Conservation (phyloP, 2,329 filamentous ascomycete genomes). For the Rhynchosporium graminicola region DNA sequence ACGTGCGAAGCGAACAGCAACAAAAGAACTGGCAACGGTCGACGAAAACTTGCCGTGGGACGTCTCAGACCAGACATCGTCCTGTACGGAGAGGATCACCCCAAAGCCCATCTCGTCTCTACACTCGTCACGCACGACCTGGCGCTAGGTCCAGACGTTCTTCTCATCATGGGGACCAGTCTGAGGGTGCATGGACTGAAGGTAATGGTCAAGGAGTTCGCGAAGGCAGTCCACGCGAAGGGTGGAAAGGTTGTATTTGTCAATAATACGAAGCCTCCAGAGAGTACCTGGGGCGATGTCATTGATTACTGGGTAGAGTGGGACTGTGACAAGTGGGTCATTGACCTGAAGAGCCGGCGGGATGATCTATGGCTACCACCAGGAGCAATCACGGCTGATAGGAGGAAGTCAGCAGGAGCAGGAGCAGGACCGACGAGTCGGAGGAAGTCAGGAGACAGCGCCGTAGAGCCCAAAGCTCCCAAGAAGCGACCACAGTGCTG, state of each 20-base stretch:
- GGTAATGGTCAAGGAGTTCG: constrained; percentile 69
- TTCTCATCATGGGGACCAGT: constrained; percentile 71
- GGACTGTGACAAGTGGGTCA: constrained; percentile 75
- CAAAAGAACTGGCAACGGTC: constrained; percentile 63
- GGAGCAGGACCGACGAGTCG: constrained; percentile 24
- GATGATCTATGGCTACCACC: constrained; percentile 39
- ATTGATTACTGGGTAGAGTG: constrained; percentile 75
- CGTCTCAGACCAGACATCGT: constrained; percentile 72
- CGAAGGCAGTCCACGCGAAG: constrained; percentile 65
- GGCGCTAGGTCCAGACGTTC: constrained; percentile 62
- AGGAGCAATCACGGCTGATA: constrained; percentile 25
- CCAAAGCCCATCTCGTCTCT: constrained; percentile 66
- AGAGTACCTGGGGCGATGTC: constrained; percentile 71
- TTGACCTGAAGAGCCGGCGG: constrained; percentile 50
- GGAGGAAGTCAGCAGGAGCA: constrained; percentile 26
- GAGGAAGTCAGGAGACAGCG: constrained; percentile 21
- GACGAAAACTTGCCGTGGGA: constrained; percentile 66
- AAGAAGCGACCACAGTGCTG: constrained; percentile 30
- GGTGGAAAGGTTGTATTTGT: constrained; percentile 72
- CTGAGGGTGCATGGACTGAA: constrained; percentile 72
- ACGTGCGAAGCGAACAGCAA: constrained; percentile 64
- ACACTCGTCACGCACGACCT: constrained; percentile 69
- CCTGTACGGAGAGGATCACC: constrained; percentile 73
- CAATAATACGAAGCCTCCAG: constrained; percentile 70
- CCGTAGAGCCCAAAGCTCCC: constrained; percentile 9